Conservation (phyloP, 768 basidiomycete species). For the Mycena metata region DNA sequence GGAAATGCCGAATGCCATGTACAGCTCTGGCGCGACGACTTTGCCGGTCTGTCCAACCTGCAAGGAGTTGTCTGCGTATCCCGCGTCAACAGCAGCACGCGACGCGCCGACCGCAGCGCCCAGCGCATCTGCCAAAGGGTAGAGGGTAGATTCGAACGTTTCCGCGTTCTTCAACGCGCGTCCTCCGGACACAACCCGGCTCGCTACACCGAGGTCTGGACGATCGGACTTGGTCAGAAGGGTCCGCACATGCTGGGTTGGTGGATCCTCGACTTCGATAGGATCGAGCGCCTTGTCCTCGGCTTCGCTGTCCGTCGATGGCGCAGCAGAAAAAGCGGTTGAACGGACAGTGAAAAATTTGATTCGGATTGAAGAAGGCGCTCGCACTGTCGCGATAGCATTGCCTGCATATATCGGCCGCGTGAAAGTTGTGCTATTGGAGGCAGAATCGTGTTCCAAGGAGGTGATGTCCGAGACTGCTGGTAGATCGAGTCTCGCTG, state of each 20-base stretch:
- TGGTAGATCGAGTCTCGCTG: conserved; percentile 89
- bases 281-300: conserved; percentile 74
- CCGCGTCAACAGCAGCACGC: conserved; percentile 97
- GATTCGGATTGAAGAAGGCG: conserved; percentile 78
- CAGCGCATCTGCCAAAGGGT: conserved; percentile 93
- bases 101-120: conserved; percentile 99
- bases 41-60: conserved; percentile 99
- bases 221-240: conserved; percentile 91
- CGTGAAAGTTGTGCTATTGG: conserved; percentile 86
- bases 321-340: conserved; percentile 86
- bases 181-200: conserved; percentile 93
- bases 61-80: conserved; percentile 96
- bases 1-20: conserved; percentile 96
- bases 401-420: conserved; percentile 99
- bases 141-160: conserved; percentile 88
- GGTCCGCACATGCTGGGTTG: conserved; percentile 77
- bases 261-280: conserved; percentile 69
- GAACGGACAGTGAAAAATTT: conserved; percentile 97
- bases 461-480: conserved; percentile 93
- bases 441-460: conserved; percentile 76
- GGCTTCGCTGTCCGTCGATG: conserved; percentile 65
- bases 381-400: conserved; percentile 93
- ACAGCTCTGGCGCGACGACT: conserved; percentile 96
- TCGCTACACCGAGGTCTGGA: conserved; percentile 91
- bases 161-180: conserved; percentile 95